Conservation (phyloP, 2,329 filamentous ascomycete genomes). For the Clonostachys chloroleuca region DNA sequence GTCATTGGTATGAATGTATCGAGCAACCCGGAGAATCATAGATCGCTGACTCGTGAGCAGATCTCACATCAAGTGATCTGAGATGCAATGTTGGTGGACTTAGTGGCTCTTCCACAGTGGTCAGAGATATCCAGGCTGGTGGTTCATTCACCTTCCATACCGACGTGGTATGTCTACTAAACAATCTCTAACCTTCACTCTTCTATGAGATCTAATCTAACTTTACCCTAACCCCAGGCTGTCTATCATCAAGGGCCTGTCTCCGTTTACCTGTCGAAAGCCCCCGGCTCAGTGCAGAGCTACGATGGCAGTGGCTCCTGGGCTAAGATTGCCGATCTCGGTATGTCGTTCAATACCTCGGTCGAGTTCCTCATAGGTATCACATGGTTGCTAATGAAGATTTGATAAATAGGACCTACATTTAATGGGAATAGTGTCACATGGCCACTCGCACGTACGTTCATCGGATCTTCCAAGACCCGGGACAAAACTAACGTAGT, state of each 20-base stretch:
- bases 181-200: neutral
- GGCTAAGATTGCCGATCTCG: constrained; percentile 32
- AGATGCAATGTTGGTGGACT: constrained; percentile 29
- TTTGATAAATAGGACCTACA: constrained; percentile 14
- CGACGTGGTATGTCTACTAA: constrained; percentile 17
- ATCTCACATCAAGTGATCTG: constrained; percentile 27
- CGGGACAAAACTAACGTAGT: neutral
- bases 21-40: no score
- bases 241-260: constrained; percentile 31
- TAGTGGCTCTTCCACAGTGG: constrained; percentile 19
- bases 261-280: constrained; percentile 29
- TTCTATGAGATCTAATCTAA: neutral
- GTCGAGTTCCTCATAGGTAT: neutral
- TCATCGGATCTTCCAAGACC: neutral
- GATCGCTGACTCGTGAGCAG: constrained; percentile 6
- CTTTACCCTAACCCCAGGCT: constrained; percentile 9
- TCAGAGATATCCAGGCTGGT: constrained; percentile 22
- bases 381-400: neutral
- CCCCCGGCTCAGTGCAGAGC: constrained; percentile 21
- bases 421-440: constrained; percentile 19
- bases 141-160: constrained; percentile 26
- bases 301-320: constrained; percentile 30
- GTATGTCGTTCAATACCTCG: neutral
- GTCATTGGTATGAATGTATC: constrained; percentile 13
- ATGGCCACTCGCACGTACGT: constrained; percentile 22